These are phyloP conservation scores for Baeospora myosura DNA, from an alignment of 1,284 basidiomycete genomes.

Conservation along the genomic window DNA sequence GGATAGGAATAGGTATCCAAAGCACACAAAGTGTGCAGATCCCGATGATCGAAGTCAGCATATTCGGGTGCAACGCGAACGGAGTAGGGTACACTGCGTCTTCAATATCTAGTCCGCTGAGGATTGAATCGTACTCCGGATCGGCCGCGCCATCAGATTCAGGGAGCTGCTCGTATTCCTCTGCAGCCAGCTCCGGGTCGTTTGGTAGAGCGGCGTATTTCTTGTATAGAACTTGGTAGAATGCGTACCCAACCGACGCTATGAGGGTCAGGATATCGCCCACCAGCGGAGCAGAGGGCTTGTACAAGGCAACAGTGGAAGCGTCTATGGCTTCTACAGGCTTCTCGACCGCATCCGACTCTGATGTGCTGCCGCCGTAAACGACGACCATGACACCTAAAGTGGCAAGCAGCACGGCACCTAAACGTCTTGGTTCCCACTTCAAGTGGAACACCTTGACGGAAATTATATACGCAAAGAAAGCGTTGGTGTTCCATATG, in stretches of 20 bases:
- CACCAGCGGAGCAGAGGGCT: slow-evolving; percentile 50
- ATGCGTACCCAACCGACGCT: slow-evolving; percentile 60
- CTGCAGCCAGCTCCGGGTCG: slow-evolving; percentile 42
- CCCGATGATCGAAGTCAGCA: slow-evolving; percentile 64
- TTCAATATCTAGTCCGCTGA: slow-evolving; percentile 15
- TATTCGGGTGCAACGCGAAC: slow-evolving; percentile 73
- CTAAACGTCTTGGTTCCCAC: slow-evolving; percentile 57
- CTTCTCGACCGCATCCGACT: slow-evolving; percentile 11
- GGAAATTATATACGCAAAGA: slow-evolving; percentile 72
- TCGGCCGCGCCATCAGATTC: slow-evolving; percentile 22
- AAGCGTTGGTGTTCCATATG: slow-evolving; percentile 80
- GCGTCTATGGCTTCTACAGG: slow-evolving; percentile 11
- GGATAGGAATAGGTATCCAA: slow-evolving; percentile 67
- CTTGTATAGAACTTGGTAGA: slow-evolving; percentile 82
- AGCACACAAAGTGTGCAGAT: slow-evolving; percentile 54
- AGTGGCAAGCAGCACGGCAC: slow-evolving; percentile 71
- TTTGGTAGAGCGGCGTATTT: slow-evolving; percentile 60
- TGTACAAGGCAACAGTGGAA: slow-evolving; percentile 13
- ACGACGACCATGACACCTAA: slow-evolving; percentile 66
- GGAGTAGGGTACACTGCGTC: slow-evolving; percentile 49
- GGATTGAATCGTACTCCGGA: slow-evolving; percentile 4
- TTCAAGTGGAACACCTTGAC: slow-evolving; percentile 51
- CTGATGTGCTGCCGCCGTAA: slow-evolving; percentile 54
- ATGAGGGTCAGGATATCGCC: slow-evolving; percentile 68
- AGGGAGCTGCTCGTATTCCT: slow-evolving; percentile 38